These are phyloP conservation scores for Sporobolomyces phaffii DNA, from an alignment of 768 basidiomycete species.

Conservation along the genomic window DNA sequence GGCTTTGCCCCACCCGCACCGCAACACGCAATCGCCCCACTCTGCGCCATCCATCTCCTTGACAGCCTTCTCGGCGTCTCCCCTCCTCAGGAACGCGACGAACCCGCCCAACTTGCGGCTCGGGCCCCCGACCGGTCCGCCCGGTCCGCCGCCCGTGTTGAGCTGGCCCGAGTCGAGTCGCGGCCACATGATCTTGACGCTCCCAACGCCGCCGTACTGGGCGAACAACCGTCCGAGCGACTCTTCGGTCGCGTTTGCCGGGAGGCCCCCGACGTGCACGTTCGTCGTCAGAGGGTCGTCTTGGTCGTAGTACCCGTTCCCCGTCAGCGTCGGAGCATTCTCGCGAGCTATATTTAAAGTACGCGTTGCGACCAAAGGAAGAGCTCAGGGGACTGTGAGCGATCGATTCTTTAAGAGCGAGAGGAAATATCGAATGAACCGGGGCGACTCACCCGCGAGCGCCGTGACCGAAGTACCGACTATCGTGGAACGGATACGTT, in stretches of 20 bases:
- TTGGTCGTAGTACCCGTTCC: slow-evolving; percentile 67
- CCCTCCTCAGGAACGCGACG: slow-evolving; percentile 90
- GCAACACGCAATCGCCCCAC: slow-evolving; percentile 81
- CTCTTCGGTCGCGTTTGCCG: slow-evolving; percentile 76
- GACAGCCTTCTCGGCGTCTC: slow-evolving; percentile 80
- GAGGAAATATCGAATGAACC: not conserved
- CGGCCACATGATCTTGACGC: slow-evolving; percentile 91
- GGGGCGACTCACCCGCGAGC: slow-evolving; percentile 81
- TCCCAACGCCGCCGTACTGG: slow-evolving; percentile 75
- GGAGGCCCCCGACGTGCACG: slow-evolving; percentile 89
- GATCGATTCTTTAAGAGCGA: not conserved
- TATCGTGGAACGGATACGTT: not conserved
- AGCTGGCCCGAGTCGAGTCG: slow-evolving; percentile 50
- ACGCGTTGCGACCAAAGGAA: slow-evolving; percentile 20
- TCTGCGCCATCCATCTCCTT: slow-evolving; percentile 87
- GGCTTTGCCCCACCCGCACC: slow-evolving; percentile 96
- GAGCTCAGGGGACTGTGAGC: slow-evolving; percentile 1
- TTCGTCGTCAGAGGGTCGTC: slow-evolving; percentile 90
- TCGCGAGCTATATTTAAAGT: slow-evolving; percentile 36
- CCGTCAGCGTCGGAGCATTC: slow-evolving; percentile 64
- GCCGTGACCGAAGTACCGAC: slow-evolving; percentile 65
- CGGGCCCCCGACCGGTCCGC: too few species aligned
- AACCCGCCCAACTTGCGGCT: slow-evolving; percentile 87
- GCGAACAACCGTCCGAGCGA: slow-evolving; percentile 85
- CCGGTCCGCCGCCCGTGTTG: slow-evolving; percentile 51